Evolutionary conservation across 106 monocot genomes (phyloP).

Genomic region (Dendrobium chrysotoxum): DNA sequence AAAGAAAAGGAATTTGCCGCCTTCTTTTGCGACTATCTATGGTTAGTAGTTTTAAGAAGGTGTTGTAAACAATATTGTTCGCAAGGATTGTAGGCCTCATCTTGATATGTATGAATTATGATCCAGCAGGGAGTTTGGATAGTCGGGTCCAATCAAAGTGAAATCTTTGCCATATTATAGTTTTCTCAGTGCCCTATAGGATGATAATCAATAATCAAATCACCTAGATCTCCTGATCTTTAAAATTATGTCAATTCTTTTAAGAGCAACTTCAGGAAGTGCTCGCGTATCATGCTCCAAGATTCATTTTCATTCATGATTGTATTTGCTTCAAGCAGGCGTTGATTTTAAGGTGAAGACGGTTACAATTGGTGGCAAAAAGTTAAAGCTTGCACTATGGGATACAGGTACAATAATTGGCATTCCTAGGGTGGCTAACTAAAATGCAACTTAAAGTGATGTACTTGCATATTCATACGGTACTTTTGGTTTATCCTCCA

Average conservation of each 20-base stretch:
- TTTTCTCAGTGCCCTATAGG: too few species aligned
- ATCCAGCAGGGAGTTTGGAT: too few species aligned
- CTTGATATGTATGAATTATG: too few species aligned
- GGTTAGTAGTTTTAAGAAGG: not conserved
- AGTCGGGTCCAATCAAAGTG: too few species aligned
- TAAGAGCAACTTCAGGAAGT: not conserved
- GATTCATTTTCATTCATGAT: not conserved
- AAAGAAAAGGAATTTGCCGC: not conserved
- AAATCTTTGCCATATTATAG: too few species aligned
- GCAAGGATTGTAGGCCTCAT: too few species aligned
- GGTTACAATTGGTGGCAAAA: constrained; percentile 56
- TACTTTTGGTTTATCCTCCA: too few species aligned
- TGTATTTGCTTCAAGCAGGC: constrained; percentile 24
- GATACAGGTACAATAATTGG: constrained; percentile 44
- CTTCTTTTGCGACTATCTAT: not conserved
- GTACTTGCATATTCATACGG: too few species aligned
- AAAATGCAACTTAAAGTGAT: too few species aligned
- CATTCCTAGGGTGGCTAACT: not conserved
- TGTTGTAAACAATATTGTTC: not conserved
- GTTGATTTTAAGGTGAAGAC: constrained; percentile 72
- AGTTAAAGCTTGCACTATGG: constrained; percentile 72
- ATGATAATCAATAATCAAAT: too few species aligned
- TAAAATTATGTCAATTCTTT: too few species aligned
- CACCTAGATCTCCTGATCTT: too few species aligned
- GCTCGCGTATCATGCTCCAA: not conserved